phyloP scores from a whole-genome alignment of 768 basidiomycete species.

The Boletus pseudo-olivaceus region DNA sequence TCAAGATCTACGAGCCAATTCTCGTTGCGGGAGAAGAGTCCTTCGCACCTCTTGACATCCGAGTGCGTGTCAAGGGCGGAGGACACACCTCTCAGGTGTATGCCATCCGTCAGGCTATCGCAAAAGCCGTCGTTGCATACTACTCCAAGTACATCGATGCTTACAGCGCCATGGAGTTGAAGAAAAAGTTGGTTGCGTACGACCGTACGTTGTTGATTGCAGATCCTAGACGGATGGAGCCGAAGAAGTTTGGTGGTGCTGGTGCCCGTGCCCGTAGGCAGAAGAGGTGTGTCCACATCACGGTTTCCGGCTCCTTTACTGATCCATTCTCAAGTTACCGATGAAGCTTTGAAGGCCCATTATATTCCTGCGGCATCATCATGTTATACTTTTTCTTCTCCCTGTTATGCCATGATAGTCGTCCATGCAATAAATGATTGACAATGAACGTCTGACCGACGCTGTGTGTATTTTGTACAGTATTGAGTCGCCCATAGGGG shows the following conservation, averaged over 20 bases:
- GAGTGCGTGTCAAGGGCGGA: conserved; percentile 97
- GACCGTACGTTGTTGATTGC: conserved; percentile 89
- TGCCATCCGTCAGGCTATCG: conserved; percentile 98
- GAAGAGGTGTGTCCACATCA: conserved; percentile 62
- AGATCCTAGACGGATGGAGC: conserved; percentile 96
- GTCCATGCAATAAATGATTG: conserved; percentile 34
- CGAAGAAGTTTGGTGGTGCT: conserved; percentile 98
- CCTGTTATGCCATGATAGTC: conserved; percentile 33
- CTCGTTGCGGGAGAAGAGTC: conserved; percentile 90
- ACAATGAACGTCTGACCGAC: not conserved
- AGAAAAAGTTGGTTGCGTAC: conserved; percentile 96
- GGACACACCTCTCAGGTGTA: conserved; percentile 99
- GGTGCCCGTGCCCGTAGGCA: conserved; percentile 98
- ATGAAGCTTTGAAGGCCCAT: conserved; percentile 19
- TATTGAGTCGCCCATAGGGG: not conserved
- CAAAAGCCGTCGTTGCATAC: conserved; percentile 96
- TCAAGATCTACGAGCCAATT: conserved; percentile 98
- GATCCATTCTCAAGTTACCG: conserved; percentile 60
- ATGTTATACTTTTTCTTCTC: conserved; percentile 42
- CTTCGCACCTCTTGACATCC: conserved; percentile 87
- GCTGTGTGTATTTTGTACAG: not conserved
- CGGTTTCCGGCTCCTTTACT: conserved; percentile 7
- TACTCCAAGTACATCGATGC: conserved; percentile 99
- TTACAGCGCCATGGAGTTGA: conserved; percentile 93
- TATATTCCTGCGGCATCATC: conserved; percentile 39